Base-by-base conservation (phyloP, 1,284 basidiomycete genomes). In the Thecaphora thlaspeos region DNA sequence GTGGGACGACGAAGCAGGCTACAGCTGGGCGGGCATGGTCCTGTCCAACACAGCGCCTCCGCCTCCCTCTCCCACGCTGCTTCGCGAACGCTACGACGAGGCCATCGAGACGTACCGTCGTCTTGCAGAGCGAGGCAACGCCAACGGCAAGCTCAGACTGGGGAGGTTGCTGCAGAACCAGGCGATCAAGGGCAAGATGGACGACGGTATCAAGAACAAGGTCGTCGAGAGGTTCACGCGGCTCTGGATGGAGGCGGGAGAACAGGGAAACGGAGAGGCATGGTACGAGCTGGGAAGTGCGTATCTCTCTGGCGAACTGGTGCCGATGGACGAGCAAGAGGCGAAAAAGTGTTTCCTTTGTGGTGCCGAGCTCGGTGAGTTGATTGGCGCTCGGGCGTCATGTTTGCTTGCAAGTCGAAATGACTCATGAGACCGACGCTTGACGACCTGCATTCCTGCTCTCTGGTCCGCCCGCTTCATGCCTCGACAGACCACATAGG, bases 11-110 rank as follows among this genome's bases (percentile, higher is more conserved):
- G 70, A 72, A 40, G 68, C 70, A 1, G 68, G 70, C 9, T 70
- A 68, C 42, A 70, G 46, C 34, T 72, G 67, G 67, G 70, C 70
- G 5, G 67, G 59, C 37, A 72, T 70, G 70, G 62, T 72, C 4
- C 49, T 70, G 22, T 61, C 67, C 24, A 69, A 69, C 36, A 46
- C 65, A 0, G 52, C 63, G 1, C 55, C 56, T 12, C 48, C 61
- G 3, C 46, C 55, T 12, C 55, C 60, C 0, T 50, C 55, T 0
- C 58, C 60, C 4, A 46, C 52, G 36, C 2, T 28, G 4, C 9
- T 17, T 4, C 52, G 51, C 11, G 47, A 40, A 4, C 51, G 60
- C 36, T 51, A 53, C 3, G 47, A 67, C 22, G 55, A 58, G 22
- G 70, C 67, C 3, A 12, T 70, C 39, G 41, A 41, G 11, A 39